phyloP scores from a whole-genome alignment of 2,329 filamentous ascomycete species.

The Pseudocercospora musae region DNA sequence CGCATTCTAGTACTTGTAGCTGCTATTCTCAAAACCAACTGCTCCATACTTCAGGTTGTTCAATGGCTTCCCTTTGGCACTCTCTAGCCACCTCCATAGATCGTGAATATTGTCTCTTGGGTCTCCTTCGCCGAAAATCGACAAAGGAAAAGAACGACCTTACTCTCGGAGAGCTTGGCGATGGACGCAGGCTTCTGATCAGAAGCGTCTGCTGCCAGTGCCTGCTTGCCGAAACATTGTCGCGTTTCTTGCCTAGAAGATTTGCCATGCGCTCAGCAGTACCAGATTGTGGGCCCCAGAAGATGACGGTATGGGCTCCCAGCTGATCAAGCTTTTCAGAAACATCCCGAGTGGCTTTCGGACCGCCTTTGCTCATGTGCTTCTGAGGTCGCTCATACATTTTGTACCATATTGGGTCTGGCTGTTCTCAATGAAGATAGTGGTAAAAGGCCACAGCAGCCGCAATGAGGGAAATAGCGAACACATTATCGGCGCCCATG shows the following conservation, averaged over 20 bases:
- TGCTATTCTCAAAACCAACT: constrained; percentile 47
- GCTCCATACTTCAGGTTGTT: constrained; percentile 39
- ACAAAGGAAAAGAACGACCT: constrained; percentile 30
- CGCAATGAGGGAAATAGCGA: constrained; percentile 17
- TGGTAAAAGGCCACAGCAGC: constrained; percentile 15
- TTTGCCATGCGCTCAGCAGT: constrained; percentile 46
- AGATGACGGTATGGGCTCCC: constrained; percentile 39
- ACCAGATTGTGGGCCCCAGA: constrained; percentile 51
- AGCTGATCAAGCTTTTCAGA: constrained; percentile 43
- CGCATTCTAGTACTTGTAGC: constrained; percentile 48
- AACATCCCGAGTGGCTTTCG: constrained; percentile 42
- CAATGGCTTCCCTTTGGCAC: constrained; percentile 17
- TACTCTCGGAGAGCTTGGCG: constrained; percentile 7
- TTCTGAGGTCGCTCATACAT: constrained; percentile 51
- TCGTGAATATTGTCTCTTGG: constrained; percentile 51
- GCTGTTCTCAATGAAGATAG: constrained; percentile 43
- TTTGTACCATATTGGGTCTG: constrained; percentile 49
- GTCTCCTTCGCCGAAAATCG: constrained; percentile 33
- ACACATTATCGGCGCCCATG: constrained; percentile 15
- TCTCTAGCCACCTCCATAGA: constrained; percentile 35
- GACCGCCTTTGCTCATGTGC: constrained; percentile 33
- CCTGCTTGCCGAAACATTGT: constrained; percentile 41
- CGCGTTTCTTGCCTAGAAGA: constrained; percentile 41
- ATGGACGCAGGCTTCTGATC: constrained; percentile 42
- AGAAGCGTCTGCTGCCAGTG: constrained; percentile 44